Evolutionary conservation across 2,329 filamentous ascomycete species (phyloP).

Genomic region (Chrysoporthe puriensis): DNA sequence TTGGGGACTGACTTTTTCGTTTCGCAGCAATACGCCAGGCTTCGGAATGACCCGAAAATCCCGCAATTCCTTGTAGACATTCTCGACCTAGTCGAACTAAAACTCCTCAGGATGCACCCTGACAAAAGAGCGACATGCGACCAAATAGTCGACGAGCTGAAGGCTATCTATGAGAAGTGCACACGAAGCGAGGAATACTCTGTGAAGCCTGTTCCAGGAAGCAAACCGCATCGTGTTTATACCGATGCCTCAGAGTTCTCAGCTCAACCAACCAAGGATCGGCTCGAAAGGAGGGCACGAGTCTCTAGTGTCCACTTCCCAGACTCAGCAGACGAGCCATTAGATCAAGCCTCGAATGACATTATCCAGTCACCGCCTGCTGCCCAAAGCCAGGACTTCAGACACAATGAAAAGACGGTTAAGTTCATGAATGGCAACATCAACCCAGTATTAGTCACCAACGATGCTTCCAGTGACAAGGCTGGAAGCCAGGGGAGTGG

Average conservation of each 20-base stretch:
- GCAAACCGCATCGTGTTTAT: not conserved
- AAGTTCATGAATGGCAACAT: not conserved
- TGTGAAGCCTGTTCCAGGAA: not conserved
- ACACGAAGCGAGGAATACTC: constrained; percentile 1
- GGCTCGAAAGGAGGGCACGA: not conserved
- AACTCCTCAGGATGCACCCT: constrained; percentile 9
- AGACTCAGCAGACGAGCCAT: not conserved
- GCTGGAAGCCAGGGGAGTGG: not conserved
- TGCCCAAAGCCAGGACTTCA: not conserved
- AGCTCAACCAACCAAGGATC: not conserved
- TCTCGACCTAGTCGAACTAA: constrained; percentile 14
- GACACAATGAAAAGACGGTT: not conserved
- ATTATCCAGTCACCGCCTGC: no score
- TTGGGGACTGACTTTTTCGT: not conserved
- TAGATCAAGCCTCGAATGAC: no score
- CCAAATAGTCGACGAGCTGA: constrained; percentile 3
- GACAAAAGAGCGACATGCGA: constrained; percentile 15
- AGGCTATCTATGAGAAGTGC: not conserved
- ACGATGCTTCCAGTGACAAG: not conserved
- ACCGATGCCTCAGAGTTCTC: not conserved
- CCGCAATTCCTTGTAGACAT: constrained; percentile 7
- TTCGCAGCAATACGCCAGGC: constrained; percentile 3
- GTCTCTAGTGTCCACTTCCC: not conserved
- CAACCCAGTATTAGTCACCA: not conserved
- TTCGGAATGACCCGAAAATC: not conserved